Evolutionary conservation across 1,284 basidiomycete genomes (phyloP).

Genomic region (Papiliotrema flavescens): DNA sequence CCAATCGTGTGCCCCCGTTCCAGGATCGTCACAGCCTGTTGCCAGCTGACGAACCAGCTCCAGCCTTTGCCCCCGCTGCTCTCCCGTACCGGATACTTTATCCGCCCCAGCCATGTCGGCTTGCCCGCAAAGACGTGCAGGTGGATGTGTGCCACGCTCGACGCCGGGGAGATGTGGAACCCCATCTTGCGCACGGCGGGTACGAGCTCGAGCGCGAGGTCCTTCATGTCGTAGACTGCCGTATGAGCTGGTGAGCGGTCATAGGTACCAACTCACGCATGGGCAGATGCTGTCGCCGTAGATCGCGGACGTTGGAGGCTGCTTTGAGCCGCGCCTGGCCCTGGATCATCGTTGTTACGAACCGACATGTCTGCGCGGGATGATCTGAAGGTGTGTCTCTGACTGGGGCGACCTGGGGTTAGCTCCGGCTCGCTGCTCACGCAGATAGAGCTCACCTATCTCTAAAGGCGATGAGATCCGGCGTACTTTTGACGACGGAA

Average conservation of each 20-base stretch:
- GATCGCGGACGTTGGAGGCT: conserved; percentile 55
- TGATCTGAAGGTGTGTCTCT: conserved; percentile 60
- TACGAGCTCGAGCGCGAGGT: conserved; percentile 59
- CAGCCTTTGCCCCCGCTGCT: conserved; percentile 59
- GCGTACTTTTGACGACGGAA: conserved; percentile 61
- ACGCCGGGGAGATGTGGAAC: conserved; percentile 78
- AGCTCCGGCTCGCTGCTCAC: background rate
- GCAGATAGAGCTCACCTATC: conserved; percentile 50
- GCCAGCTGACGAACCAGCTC: conserved; percentile 70
- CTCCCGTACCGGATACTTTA: conserved; percentile 59
- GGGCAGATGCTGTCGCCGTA: too few species aligned
- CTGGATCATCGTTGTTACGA: conserved; percentile 21
- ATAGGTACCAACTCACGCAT: too few species aligned
- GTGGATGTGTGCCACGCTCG: conserved; percentile 73
- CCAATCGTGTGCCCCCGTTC: conserved; percentile 57
- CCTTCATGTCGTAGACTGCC: conserved; percentile 64
- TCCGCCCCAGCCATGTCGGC: conserved; percentile 54
- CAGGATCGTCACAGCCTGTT: conserved; percentile 63
- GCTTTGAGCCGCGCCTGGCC: conserved; percentile 26
- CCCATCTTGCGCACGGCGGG: conserved; percentile 59
- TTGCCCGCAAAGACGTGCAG: conserved; percentile 72
- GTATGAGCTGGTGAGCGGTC: too few species aligned
- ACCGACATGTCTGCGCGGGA: conserved; percentile 64
- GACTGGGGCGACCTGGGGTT: conserved; percentile 56
- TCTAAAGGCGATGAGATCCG: conserved; percentile 59